Percentiles rank a stretch among this genome's conserved stretches.
phyloP scores from a whole-genome alignment of 2,329 filamentous ascomycete species.

The Neofusicoccum sp. region DNA sequence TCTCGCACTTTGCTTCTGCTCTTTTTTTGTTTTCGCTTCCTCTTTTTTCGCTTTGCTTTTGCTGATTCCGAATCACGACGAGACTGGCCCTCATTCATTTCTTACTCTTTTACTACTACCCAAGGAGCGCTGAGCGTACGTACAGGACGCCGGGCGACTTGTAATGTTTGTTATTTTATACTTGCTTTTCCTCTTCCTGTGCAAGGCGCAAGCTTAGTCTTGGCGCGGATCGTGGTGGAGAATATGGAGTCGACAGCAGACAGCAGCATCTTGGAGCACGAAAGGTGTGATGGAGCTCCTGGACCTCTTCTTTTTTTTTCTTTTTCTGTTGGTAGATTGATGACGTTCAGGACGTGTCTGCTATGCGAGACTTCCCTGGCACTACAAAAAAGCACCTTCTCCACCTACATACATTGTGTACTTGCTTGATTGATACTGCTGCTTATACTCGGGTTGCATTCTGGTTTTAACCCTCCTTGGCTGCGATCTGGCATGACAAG shows the following conservation, averaged over 20 bases:
- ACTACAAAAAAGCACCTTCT: constrained; percentile 1
- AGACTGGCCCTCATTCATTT: constrained; percentile 13
- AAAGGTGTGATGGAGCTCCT: neutral
- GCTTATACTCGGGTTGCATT: no score
- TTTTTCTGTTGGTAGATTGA: constrained; percentile 2
- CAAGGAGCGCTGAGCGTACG: constrained; percentile 6
- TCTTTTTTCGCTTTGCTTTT: neutral
- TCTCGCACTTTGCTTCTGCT: constrained; percentile 1
- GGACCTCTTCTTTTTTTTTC: neutral
- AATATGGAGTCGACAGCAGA: neutral
- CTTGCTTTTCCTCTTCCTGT: neutral
- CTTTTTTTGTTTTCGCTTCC: neutral
- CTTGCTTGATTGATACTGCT: no score
- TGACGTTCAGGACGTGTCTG: neutral
- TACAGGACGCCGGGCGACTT: constrained; percentile 16
- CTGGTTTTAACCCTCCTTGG: no score
- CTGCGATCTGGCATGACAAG: no score
- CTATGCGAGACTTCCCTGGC: no score
- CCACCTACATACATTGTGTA: neutral
- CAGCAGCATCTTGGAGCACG: neutral
- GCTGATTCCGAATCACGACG: constrained; percentile 13
- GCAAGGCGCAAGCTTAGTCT: neutral
- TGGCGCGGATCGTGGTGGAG: neutral
- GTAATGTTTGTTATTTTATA: constrained; percentile 14
- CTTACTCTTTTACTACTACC: neutral